Base-by-base conservation (phyloP, 305 asterid species). In the Fraxinus baroniana region DNA sequence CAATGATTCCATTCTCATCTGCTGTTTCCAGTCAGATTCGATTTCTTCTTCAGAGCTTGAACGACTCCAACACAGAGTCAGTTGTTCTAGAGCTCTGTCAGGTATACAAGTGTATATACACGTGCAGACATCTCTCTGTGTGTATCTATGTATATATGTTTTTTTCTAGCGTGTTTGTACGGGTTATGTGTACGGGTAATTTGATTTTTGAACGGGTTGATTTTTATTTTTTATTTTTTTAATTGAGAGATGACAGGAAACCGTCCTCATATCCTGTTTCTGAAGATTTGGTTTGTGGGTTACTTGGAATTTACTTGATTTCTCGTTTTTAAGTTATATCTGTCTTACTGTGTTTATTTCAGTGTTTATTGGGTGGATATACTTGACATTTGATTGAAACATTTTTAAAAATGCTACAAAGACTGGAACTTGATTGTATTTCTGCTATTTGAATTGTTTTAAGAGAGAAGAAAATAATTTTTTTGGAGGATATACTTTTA, bases 1-100 rank as follows among this genome's bases (percentile, higher is more conserved):
- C 75, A 78, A 94, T 94, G 99, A 87, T 91, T 86, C 95, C 94
- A 72, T 88, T 91, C 36, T 85, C 92, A 36, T 88, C 96, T 78
- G 84, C 89, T 71, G 80, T 86, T 76, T 84, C 96, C 71, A 30
- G 87, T 77, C 98, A 96, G 87, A 91, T 96, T 87, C 92, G 97
- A 83, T 90, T 88, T 85, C 87, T 94, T 87, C 94, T 97, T 3
- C 91, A 89, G 80, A 87, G 91, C 86, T 80, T 94, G 93, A 87
- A 87, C 71, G 97, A 91, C 83, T 91, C 98, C 87, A 92, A 97
- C 88, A 87, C 94, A 71, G 97, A 93, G 81, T 84, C 92, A 49
- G 91, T 94, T 83, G 79, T 92, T 78, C 89, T 89, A 70, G 97
- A 94, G 81, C 97, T 96, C 49, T 83, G 90, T 89, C 88, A 93